phyloP scores from a whole-genome alignment of 345 rosid species.

The Citrus reticulata region DNA sequence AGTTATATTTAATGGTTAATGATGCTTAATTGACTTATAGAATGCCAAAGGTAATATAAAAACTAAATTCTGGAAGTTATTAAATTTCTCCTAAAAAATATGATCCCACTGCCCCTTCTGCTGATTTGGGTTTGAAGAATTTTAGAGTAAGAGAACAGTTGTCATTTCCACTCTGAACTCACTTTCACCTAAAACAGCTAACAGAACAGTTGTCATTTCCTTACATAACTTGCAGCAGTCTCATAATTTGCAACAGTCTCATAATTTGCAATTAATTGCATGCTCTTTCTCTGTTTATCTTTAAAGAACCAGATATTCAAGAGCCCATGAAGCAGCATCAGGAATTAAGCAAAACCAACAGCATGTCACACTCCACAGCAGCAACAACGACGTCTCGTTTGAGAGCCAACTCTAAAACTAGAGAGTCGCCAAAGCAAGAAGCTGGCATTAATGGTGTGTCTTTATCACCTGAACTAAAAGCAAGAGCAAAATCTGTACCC shows the following conservation, averaged over 20 bases:
- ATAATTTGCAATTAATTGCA: neutral
- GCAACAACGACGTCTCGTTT: constrained; percentile 35
- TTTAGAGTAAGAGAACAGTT: too few species aligned
- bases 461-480: neutral
- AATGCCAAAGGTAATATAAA: too few species aligned
- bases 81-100: too few species aligned
- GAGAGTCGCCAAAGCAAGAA: constrained; percentile 27
- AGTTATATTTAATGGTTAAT: too few species aligned
- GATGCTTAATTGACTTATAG: too few species aligned
- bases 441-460: constrained; percentile 9
- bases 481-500: constrained; percentile 41
- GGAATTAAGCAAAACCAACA: neutral
- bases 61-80: too few species aligned
- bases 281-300: neutral
- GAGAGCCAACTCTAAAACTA: constrained; percentile 37
- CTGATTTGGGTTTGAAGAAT: too few species aligned
- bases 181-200: neutral
- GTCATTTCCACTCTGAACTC: neutral
- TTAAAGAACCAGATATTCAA: neutral
- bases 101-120: too few species aligned
- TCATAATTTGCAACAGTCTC: neutral
- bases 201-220: constrained; percentile 3
- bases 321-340: constrained; percentile 25
- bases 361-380: constrained; percentile 12
- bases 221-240: neutral